These are phyloP conservation scores for Hypericum androsaemum DNA, from an alignment of 345 rosid genomes.

Conservation along the genomic window DNA sequence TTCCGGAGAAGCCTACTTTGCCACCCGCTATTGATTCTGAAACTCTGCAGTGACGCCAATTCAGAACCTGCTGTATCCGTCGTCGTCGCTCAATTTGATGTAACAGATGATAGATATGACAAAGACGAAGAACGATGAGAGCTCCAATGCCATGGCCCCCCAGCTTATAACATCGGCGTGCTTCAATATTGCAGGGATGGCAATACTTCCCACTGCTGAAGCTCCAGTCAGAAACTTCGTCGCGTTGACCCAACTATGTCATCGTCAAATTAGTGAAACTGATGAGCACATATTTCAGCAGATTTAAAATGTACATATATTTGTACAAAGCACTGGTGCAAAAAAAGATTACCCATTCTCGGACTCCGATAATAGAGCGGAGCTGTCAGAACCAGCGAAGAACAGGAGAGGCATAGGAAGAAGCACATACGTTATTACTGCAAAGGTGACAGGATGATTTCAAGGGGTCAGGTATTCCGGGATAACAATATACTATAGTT, in stretches of 20 bases:
- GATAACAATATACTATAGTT: too few relatives aligned
- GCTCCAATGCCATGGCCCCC: slow-evolving; percentile 85
- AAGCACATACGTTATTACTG: slow-evolving; percentile 86
- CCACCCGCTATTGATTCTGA: too few relatives aligned
- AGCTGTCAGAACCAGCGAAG: slow-evolving; percentile 65
- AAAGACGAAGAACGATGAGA: slow-evolving; percentile 65
- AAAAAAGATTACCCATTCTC: slow-evolving; percentile 35
- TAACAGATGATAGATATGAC: slow-evolving; percentile 64
- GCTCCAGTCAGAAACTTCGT: slow-evolving; percentile 94
- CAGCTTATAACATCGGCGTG: slow-evolving; percentile 88
- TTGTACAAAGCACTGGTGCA: background rate
- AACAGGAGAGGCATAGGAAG: slow-evolving; percentile 93
- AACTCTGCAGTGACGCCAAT: too few relatives aligned
- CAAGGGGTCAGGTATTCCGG: too few relatives aligned
- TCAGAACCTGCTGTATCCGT: slow-evolving; percentile 31
- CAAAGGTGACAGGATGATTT: slow-evolving; percentile 10
- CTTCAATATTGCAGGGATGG: slow-evolving; percentile 82
- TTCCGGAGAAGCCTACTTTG: too few relatives aligned
- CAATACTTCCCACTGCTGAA: slow-evolving; percentile 82
- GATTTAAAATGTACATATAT: too few relatives aligned
- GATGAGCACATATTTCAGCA: too few relatives aligned
- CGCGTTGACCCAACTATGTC: slow-evolving; percentile 73
- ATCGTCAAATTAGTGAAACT: background rate
- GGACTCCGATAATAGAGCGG: slow-evolving; percentile 55
- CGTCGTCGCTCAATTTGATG: slow-evolving; percentile 37